phyloP scores from a whole-genome alignment of 2,329 filamentous ascomycete species.

The Pseudophaeomoniella oleicola region DNA sequence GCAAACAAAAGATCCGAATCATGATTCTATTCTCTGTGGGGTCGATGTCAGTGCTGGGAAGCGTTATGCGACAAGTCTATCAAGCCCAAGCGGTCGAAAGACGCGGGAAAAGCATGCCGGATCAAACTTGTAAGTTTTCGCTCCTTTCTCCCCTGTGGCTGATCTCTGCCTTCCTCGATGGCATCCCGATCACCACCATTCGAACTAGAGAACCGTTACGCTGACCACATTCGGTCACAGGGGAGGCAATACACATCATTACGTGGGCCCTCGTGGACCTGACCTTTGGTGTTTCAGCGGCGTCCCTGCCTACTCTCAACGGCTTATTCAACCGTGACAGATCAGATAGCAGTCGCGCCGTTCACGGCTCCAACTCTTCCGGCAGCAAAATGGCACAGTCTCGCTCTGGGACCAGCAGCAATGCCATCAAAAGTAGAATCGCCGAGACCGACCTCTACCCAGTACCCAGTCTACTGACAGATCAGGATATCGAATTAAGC shows the following conservation, averaged over 20 bases:
- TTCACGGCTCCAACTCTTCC: too few species aligned
- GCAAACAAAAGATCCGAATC: not conserved
- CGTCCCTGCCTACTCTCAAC: slow-evolving; percentile 1
- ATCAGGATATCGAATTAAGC: too few species aligned
- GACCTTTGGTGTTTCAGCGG: not conserved
- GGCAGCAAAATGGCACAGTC: too few species aligned
- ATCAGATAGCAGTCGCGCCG: too few species aligned
- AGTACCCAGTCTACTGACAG: too few species aligned
- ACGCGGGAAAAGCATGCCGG: not conserved
- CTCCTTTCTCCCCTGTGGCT: too few species aligned
- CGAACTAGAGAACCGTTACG: too few species aligned
- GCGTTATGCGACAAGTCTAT: not conserved
- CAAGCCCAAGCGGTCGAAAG: not conserved
- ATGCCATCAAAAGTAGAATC: too few species aligned
- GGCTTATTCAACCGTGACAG: not conserved
- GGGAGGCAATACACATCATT: not conserved
- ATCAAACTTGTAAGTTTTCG: not conserved
- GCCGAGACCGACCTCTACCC: too few species aligned
- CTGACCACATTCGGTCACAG: slow-evolving; percentile 1
- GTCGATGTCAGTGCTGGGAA: not conserved
- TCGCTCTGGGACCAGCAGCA: too few species aligned
- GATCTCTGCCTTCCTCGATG: too few species aligned
- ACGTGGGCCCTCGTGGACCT: not conserved
- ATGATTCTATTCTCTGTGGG: not conserved
- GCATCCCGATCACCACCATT: too few species aligned